Evolutionary conservation across 768 basidiomycete species (phyloP).

Genomic region (Kwoniella sp.): DNA sequence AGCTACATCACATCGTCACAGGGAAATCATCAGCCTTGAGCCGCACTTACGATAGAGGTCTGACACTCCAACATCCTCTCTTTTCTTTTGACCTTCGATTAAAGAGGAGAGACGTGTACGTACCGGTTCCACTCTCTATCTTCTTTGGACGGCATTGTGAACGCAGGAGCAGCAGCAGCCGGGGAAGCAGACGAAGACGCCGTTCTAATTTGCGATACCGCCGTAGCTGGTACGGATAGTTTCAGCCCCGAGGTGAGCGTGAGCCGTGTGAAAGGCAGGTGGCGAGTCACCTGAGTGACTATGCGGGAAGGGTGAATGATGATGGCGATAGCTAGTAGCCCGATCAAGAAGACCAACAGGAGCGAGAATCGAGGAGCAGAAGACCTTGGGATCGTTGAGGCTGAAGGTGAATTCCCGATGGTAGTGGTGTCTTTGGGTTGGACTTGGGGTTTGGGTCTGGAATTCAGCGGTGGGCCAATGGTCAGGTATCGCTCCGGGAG

Average conservation of each 20-base stretch:
- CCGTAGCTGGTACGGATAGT: background rate
- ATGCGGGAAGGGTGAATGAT: background rate
- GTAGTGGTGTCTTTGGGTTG: too few relatives aligned
- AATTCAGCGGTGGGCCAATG: too few relatives aligned
- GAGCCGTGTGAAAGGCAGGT: background rate
- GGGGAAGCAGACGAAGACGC: background rate
- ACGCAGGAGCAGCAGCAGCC: background rate
- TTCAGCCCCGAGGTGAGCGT: background rate
- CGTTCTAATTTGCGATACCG: background rate
- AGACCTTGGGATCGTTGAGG: too few relatives aligned
- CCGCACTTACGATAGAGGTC: background rate
- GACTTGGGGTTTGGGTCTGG: too few relatives aligned
- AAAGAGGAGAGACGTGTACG: background rate
- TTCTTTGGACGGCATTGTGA: slow-evolving; percentile 24
- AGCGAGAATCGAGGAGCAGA: background rate
- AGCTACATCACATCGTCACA: slow-evolving; percentile 19
- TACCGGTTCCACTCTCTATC: slow-evolving; percentile 30
- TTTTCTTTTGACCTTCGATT: too few relatives aligned
- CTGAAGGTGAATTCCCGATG: background rate
- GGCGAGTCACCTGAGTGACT: background rate
- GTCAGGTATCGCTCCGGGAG: too few relatives aligned
- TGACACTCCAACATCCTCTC: too few relatives aligned
- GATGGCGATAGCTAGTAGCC: slow-evolving; percentile 3
- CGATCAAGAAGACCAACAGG: background rate
- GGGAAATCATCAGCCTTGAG: slow-evolving; percentile 5